Evolutionary conservation across 2,329 filamentous ascomycete species (phyloP), one percentile per base, ranked within the genome.

Genomic region (Xylariaceae sp.): DNA sequence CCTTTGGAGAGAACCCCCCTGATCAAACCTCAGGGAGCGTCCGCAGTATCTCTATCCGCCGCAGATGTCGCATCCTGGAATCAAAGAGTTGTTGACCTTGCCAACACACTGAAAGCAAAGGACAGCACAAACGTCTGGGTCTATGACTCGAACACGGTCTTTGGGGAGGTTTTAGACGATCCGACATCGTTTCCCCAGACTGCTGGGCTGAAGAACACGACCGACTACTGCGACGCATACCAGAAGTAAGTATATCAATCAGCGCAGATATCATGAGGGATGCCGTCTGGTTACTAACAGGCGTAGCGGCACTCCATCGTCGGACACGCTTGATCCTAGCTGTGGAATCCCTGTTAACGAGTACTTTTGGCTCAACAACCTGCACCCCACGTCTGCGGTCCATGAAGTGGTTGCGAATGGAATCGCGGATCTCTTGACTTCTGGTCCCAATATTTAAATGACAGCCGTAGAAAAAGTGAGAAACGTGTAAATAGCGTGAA

Each of bases 321-420:
- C 64, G 36, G 67, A 77, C 48, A 75, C 71, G 3, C 65, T 74
- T 32, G 67, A 67, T 45, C 61, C 71, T 5, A 73, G 71, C 45
- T 86, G 83, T 64, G 71, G 72, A 1, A 67, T 80, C 42, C 70
- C 79, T 0, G 80, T 84, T 2, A 79, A 85, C 63, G 70, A 85
- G 68, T 86, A 85, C 64, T 78, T 86, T 61, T 86, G 83, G 83
- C 70, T 85, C 29, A 85, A 86, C 61, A 73, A 67, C 37, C 65
- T 86, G 58, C 84, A 86, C 63, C 83, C 84, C n/a, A 86, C 83
- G 0, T 83, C 79, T 63, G 76, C 80, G 0, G 76, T 85, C 49
- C 82, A 86, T 58, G 79, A 84, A 48, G 78, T 78, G 5, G 76
- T 83, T 7, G 83, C 83, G 0, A 68, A 78, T 53, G 66, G 71